A percentile compares a stretch with the other conserved stretches of the same genome.
Evolutionary conservation across 176 grass and related monocot genomes (phyloP).

Genomic region (Paspalum vaginatum): DNA sequence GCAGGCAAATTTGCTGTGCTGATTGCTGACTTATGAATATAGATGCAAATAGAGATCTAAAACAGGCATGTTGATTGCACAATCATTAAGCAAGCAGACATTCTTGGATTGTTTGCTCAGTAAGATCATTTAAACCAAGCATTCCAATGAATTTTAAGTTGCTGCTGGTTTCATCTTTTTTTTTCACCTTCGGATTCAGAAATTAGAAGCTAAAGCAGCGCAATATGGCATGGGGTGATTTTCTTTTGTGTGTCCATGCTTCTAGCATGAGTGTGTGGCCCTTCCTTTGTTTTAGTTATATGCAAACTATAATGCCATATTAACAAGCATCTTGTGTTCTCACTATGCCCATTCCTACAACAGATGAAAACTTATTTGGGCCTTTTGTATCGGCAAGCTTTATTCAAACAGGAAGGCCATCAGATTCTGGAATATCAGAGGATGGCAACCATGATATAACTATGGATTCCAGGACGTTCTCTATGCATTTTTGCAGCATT

Average conservation of each 20-base stretch:
- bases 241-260: slow-evolving; percentile 7
- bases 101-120: slow-evolving; percentile 22
- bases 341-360: slow-evolving; percentile 26
- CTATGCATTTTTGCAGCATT: slow-evolving; percentile 71
- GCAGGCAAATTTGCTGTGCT: neutral
- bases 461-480: slow-evolving; percentile 87
- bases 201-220: neutral
- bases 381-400: slow-evolving; percentile 85
- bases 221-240: slow-evolving; percentile 6
- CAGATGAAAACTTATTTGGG: slow-evolving; percentile 96
- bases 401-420: slow-evolving; percentile 65
- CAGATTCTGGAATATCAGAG: slow-evolving; percentile 85
- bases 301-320: neutral
- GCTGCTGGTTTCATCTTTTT: neutral
- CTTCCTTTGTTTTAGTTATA: slow-evolving; percentile 30
- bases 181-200: neutral
- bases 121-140: slow-evolving; percentile 4
- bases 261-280: slow-evolving; percentile 7
- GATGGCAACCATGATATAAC: slow-evolving; percentile 79
- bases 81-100: neutral
- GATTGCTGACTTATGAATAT: slow-evolving; percentile 16
- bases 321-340: slow-evolving; percentile 20
- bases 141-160: slow-evolving; percentile 14
- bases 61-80: neutral
- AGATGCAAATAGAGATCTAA: slow-evolving; percentile 3